A percentile compares a stretch with the other conserved stretches of the same genome.
phyloP scores from a whole-genome alignment of 2,329 filamentous ascomycete genomes.

The Lasiodiplodia theobromae region DNA sequence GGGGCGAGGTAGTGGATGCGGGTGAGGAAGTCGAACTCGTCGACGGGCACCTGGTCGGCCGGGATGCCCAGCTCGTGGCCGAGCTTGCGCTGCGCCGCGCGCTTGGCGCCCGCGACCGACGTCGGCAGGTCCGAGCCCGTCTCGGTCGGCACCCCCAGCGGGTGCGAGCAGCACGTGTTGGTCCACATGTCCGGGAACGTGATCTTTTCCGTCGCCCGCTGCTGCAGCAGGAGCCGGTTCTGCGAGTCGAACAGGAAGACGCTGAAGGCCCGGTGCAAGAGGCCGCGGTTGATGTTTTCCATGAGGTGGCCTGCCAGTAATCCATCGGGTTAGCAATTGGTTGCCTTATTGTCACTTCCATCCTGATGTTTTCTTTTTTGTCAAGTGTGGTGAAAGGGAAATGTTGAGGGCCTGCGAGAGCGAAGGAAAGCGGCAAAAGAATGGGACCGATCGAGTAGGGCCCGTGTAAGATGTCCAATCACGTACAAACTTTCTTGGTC shows the following conservation, averaged over 20 bases:
- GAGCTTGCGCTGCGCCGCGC: constrained; percentile 90
- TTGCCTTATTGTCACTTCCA: not conserved
- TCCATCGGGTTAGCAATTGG: not conserved
- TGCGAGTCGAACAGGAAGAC: constrained; percentile 96
- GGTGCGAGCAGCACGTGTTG: constrained; percentile 99
- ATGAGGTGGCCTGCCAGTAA: constrained; percentile 83
- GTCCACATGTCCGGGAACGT: constrained; percentile 99
- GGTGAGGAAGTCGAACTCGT: constrained; percentile 92
- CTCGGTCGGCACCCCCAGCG: constrained; percentile 88
- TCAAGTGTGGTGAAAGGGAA: not conserved
- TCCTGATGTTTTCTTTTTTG: not conserved
- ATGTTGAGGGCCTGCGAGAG: not conserved
- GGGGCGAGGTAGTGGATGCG: constrained; percentile 98
- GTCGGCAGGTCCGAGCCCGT: constrained; percentile 82
- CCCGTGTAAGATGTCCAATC: not conserved
- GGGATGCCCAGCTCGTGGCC: constrained; percentile 95
- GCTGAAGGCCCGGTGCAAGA: constrained; percentile 96
- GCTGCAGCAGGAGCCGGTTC: constrained; percentile 92
- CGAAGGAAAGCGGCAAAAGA: not conserved
- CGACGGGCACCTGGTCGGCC: constrained; percentile 83
- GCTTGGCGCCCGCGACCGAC: constrained; percentile 85
- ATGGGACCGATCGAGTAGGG: too few relatives aligned
- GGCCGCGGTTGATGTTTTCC: constrained; percentile 96
- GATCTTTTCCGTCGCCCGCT: constrained; percentile 95
- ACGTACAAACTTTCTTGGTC: constrained; percentile 95